phyloP scores from a whole-genome alignment of 805 yeast genomes.

The Metschnikowia peoriensis region DNA sequence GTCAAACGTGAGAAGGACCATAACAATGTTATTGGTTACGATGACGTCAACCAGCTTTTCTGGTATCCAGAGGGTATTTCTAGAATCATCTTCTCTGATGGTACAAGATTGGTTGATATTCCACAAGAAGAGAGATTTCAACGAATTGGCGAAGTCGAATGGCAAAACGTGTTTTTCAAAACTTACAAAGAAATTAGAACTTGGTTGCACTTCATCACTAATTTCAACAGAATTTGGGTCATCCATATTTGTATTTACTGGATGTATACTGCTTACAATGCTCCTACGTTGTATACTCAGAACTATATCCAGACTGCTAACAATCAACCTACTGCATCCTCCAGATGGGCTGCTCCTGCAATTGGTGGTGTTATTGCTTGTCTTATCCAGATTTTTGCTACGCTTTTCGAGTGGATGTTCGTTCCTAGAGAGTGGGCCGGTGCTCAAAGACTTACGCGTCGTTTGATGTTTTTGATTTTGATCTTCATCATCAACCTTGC shows the following conservation, averaged over 20 bases:
- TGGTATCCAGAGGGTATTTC: conserved; percentile 99
- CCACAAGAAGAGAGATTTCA: conserved; percentile 87
- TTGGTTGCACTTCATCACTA: conserved; percentile 72
- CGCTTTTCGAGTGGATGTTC: conserved; percentile 89
- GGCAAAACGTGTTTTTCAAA: conserved; percentile 85
- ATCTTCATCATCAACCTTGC: conserved; percentile 74
- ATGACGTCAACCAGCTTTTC: conserved; percentile 96
- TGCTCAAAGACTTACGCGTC: conserved; percentile 92
- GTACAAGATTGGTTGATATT: conserved; percentile 84
- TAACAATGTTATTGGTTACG: conserved; percentile 83
- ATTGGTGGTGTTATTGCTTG: conserved; percentile 89
- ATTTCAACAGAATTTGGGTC: conserved; percentile 91
- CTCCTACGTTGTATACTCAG: conserved; percentile 87
- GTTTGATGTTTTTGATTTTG: conserved; percentile 69
- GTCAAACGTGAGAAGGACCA: conserved; percentile 86
- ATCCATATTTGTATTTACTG: conserved; percentile 86
- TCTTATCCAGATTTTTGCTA: conserved; percentile 79
- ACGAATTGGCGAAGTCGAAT: conserved; percentile 86
- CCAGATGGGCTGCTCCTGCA: conserved; percentile 90
- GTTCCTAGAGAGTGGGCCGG: conserved; percentile 99
- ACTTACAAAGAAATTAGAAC: conserved; percentile 73
- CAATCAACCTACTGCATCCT: conserved; percentile 85
- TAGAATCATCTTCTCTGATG: conserved; percentile 87
- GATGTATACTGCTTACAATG: conserved; percentile 92
- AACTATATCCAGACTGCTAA: conserved; percentile 79